phyloP scores from a whole-genome alignment of 2,329 filamentous ascomycete species.

The Pseudogymnoascus sp. region DNA sequence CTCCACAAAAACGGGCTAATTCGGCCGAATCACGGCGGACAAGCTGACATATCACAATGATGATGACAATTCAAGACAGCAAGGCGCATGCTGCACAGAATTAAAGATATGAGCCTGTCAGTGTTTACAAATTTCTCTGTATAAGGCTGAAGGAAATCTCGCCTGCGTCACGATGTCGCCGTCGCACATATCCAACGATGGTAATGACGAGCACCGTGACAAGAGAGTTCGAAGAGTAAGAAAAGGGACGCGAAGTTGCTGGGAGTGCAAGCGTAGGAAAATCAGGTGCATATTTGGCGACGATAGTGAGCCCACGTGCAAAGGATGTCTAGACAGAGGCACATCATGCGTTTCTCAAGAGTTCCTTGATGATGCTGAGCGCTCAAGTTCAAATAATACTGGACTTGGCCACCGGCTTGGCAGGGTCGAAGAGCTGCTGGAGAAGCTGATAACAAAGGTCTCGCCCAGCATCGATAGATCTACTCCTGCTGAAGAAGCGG shows the following conservation, averaged over 20 bases:
- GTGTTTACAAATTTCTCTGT: not conserved
- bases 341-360: slow-evolving; percentile 30
- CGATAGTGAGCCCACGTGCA: slow-evolving; percentile 36
- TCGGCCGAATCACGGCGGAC: slow-evolving; percentile 7
- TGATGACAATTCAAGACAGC: slow-evolving; percentile 10
- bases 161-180: not conserved
- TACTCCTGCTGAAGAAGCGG: not conserved
- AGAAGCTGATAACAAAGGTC: slow-evolving; percentile 27
- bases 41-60: slow-evolving; percentile 2
- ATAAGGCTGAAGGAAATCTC: not conserved
- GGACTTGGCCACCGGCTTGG: slow-evolving; percentile 28
- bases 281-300: slow-evolving; percentile 42
- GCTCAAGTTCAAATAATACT: slow-evolving; percentile 21
- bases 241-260: slow-evolving; percentile 53
- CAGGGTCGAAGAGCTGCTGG: slow-evolving; percentile 26
- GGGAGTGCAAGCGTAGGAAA: slow-evolving; percentile 54
- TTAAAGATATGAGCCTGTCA: not conserved
- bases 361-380: slow-evolving; percentile 28
- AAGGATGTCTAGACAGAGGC: slow-evolving; percentile 40
- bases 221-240: slow-evolving; percentile 23
- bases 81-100: not conserved
- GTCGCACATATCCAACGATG: not conserved
- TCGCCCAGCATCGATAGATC: slow-evolving; percentile 19
- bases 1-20: not conserved
- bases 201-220: slow-evolving; percentile 23